A percentile compares a stretch with the other conserved stretches of the same genome.
Conservation (phyloP, 768 basidiomycete species). For the Suillus subalutaceus region DNA sequence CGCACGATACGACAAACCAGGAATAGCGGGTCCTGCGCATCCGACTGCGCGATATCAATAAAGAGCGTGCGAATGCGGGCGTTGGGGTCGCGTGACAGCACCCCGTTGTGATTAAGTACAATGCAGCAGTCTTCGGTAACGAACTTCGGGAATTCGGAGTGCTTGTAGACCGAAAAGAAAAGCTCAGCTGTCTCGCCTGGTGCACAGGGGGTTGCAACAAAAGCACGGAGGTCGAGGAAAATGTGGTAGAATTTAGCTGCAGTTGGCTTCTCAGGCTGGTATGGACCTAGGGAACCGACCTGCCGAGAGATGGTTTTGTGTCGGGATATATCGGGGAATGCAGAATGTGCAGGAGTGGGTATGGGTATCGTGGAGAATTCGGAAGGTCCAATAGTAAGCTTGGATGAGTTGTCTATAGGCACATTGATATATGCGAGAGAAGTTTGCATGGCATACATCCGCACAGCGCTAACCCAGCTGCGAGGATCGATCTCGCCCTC, state of each 20-base stretch:
- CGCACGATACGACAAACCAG: slow-evolving; percentile 90
- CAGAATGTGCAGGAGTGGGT: slow-evolving; percentile 69
- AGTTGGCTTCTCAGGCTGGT: slow-evolving; percentile 38
- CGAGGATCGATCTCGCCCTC: slow-evolving; percentile 80
- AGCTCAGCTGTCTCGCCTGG: slow-evolving; percentile 94
- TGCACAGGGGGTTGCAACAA: slow-evolving; percentile 87
- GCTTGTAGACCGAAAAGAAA: slow-evolving; percentile 91
- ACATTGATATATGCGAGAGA: slow-evolving; percentile 78
- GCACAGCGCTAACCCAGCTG: slow-evolving; percentile 86
- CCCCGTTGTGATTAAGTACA: slow-evolving; percentile 90
- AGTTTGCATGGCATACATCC: slow-evolving; percentile 91
- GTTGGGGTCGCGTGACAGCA: slow-evolving; percentile 76
- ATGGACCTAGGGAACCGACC: slow-evolving; percentile 36
- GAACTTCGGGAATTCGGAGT: slow-evolving; percentile 73
- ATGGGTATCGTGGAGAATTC: slow-evolving; percentile 53
- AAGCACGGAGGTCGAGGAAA: slow-evolving; percentile 88
- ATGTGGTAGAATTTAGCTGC: slow-evolving; percentile 84
- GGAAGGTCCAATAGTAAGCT: slow-evolving; percentile 40
- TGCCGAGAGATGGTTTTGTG: slow-evolving; percentile 36
- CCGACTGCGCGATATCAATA: slow-evolving; percentile 82
- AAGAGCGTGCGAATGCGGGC: slow-evolving; percentile 85
- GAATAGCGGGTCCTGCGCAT: slow-evolving; percentile 84
- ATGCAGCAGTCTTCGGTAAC: slow-evolving; percentile 93
- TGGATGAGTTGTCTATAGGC: slow-evolving; percentile 38
- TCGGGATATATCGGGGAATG: slow-evolving; percentile 58